These are phyloP conservation scores for Anacardium occidentale DNA, from an alignment of 345 rosid species.

Conservation along the genomic window DNA sequence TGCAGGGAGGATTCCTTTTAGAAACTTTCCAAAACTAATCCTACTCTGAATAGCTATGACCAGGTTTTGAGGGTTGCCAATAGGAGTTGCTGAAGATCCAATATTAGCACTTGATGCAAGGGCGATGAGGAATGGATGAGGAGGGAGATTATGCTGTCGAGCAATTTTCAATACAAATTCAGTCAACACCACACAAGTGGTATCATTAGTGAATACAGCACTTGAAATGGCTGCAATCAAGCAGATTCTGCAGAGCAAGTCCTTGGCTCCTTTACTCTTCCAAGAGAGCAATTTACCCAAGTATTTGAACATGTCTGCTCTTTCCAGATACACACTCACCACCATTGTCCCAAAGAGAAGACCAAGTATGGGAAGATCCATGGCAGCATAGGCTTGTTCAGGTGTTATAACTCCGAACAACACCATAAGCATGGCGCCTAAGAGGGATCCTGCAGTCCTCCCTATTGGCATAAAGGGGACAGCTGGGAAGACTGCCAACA, in stretches of 20 bases:
- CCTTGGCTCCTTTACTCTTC: constrained; percentile 73
- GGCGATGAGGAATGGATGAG: constrained; percentile 76
- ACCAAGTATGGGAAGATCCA: constrained; percentile 81
- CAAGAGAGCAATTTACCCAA: constrained; percentile 67
- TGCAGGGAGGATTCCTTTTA: constrained; percentile 60
- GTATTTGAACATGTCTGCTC: constrained; percentile 79
- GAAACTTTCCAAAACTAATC: constrained; percentile 60
- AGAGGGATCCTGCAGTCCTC: constrained; percentile 82
- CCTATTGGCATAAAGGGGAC: constrained; percentile 79
- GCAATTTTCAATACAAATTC: constrained; percentile 82
- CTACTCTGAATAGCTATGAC: constrained; percentile 70
- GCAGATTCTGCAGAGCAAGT: constrained; percentile 65
- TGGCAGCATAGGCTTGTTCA: constrained; percentile 72
- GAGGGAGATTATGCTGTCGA: constrained; percentile 75
- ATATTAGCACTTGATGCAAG: constrained; percentile 85
- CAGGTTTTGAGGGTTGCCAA: constrained; percentile 87
- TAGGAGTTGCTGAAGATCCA: constrained; percentile 83
- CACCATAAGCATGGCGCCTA: constrained; percentile 89
- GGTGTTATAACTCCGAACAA: constrained; percentile 64
- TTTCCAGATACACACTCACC: constrained; percentile 72
- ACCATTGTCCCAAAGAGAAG: constrained; percentile 93
- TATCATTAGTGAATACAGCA: constrained; percentile 85
- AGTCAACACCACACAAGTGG: constrained; percentile 72
- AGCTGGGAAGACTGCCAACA: constrained; percentile 78
- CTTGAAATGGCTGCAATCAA: constrained; percentile 73